A percentile compares a stretch with the other conserved stretches of the same genome.
Conservation (phyloP, 176 grass and related monocot species). For the Cenchrus purpureus region DNA sequence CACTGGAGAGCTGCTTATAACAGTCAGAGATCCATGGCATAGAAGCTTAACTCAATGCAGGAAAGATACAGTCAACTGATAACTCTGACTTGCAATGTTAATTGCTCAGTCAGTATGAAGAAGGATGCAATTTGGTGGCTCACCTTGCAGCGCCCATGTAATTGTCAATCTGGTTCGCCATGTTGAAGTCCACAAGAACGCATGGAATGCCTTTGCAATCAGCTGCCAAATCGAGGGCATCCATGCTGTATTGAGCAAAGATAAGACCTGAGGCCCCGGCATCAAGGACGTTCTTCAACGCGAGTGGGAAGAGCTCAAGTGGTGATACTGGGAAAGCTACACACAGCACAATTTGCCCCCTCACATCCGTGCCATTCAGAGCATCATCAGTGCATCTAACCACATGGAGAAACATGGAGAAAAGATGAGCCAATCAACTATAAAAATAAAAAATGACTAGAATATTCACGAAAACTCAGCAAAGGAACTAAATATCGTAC, state of each 20-base stretch:
- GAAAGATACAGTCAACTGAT: background rate
- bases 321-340: rapidly evolving
- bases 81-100: background rate
- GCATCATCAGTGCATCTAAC: slow-evolving; percentile 13
- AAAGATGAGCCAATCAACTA: background rate
- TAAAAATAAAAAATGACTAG: background rate
- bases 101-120: background rate
- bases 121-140: background rate
- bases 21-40: background rate
- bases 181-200: slow-evolving; percentile 37
- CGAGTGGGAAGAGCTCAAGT: background rate
- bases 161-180: background rate
- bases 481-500: slow-evolving; percentile 10
- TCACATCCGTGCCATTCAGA: slow-evolving; percentile 32
- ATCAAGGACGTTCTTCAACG: background rate
- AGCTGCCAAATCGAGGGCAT: rapidly evolving
- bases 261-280: slow-evolving; percentile 17
- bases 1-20: slow-evolving; percentile 1
- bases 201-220: slow-evolving; percentile 9
- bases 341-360: slow-evolving; percentile 14
- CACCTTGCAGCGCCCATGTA: background rate
- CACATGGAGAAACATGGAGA: background rate
- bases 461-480: background rate
- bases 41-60: background rate
- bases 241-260: slow-evolving; percentile 2